Base-by-base conservation (phyloP, 805 yeast species). In the Teunomyces atbi region DNA sequence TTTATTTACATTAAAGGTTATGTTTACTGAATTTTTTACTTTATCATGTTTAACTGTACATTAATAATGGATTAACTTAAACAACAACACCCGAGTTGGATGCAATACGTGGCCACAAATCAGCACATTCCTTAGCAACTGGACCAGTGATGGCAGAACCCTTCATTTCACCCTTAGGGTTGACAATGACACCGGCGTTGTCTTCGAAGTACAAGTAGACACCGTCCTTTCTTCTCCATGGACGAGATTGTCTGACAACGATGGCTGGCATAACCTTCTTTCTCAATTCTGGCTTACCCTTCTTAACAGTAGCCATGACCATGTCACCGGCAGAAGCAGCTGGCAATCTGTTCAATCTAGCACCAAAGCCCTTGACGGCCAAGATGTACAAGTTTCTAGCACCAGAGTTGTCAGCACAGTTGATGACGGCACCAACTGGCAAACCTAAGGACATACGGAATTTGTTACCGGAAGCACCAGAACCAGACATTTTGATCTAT, bases 181-280 rank as follows among this genome's bases (percentile, higher is more conserved):
- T 94, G 76, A 94, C 99, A 73, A 94, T 94, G 77, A 95, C 99
- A 86, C 99, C 99, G 61, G 99, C 99, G 73, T 94, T 94, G 82
- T 94, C 99, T 85, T 94, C 99, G 68, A 94, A 94, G 89, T 94
- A 94, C 77, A 94, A 89, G 91, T 76, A 94, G 67, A 90, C 87
- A 87, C 99, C 99, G 73, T 94, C 99, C 85, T 86, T 92, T 87
- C 99, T 89, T 92, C 99, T 92, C 99, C 99, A 94, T 62, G 99
- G 90, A 84, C 91, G 92, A 61, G 99, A 80, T 83, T 94, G 99
- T 82, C 99, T 92, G 62, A 94, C 86, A 72, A 94, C 98, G 68
- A 94, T 89, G 68, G 99, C 99, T 77, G 97, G 99, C 97, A 95
- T 91, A 67, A 94, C 97, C 86, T 94, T 94, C 96, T 94, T 94